Base-by-base conservation (phyloP, 1,284 basidiomycete species). In the Singerocomus inundabilis region DNA sequence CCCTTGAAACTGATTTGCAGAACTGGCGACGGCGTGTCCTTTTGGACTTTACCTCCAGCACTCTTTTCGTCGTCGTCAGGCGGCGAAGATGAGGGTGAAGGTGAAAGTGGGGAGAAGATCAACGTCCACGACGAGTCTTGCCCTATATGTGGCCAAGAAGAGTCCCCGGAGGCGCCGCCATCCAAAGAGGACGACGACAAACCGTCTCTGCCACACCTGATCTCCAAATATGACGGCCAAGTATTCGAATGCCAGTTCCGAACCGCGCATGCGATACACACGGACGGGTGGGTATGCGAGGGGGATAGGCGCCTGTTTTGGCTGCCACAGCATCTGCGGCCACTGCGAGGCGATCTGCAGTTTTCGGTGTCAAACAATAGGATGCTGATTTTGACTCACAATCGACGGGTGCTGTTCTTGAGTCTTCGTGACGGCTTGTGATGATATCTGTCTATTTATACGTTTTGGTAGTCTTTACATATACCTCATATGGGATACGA, bases 291-390 rank as follows among this genome's bases (percentile, higher is more conserved):
- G 55, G 49, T 56, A 24, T 53, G 45, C 31, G 12, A 48, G 2
- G 50, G 12, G 8, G 33, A 56, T 11, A 53, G 39, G 33, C 41
- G 40, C 11, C 25, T 54, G 30, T 57, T 56, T 42, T 56, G 54
- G 54, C 40, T 56, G 3, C 55, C 55, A 6, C 55, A 52, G n/a
- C 49, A 52, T 39, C 3, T 57, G 25, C 49, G 55, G 9, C 55
- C 55, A 24, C 9, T 46, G 36, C 12, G 6, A 9, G 21, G 2
- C 3, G 25, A 38, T 18, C 32, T 28, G 3, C 45, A 44, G n/a
- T 55, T 55, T 43, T 30, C 35, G 13, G 26, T 37, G 15, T 32
- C 55, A n/a, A 40, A 51, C 24, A 18, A 26, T n/a, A 54, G 30
- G 24, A 35, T 54, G 35, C 39, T 50, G 52, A 54, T 54, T 18